Evolutionary conservation across 176 grass and related monocot genomes (phyloP).

Genomic region (Raddia distichophylla): DNA sequence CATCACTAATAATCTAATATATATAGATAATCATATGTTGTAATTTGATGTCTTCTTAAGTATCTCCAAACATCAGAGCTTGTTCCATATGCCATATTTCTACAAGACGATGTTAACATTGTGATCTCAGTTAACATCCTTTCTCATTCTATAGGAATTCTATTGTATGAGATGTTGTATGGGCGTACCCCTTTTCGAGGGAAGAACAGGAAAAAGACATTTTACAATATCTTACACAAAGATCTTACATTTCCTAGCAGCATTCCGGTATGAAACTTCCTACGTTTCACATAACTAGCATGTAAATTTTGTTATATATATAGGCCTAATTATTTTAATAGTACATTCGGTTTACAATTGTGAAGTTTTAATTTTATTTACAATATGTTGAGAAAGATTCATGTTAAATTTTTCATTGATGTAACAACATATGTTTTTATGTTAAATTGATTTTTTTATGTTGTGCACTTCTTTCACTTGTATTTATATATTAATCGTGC

Average conservation of each 20-base stretch:
- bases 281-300: neutral
- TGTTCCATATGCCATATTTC: conserved; percentile 15
- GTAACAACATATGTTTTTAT: neutral
- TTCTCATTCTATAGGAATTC: conserved; percentile 70
- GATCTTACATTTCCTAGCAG: conserved; percentile 94
- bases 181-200: conserved; percentile 97
- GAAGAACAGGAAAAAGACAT: conserved; percentile 95
- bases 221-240: conserved; percentile 89
- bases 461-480: neutral
- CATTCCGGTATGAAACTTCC: conserved; percentile 72
- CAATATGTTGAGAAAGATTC: neutral
- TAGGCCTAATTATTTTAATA: neutral
- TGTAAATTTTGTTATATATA: neutral
- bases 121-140: conserved; percentile 29
- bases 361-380: conserved; percentile 11
- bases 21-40: conserved; percentile 22
- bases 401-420: neutral
- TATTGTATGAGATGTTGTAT: conserved; percentile 98
- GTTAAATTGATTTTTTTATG: neutral
- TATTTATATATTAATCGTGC: conserved; percentile 13
- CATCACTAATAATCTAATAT: neutral
- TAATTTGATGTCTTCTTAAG: conserved; percentile 22
- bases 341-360: neutral
- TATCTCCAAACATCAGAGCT: neutral
- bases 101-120: conserved; percentile 24